Evolutionary conservation across 148 eudicot species (phyloP), one percentile per base, ranked within the genome.

Genomic region (Vaccinium corymbosum): DNA sequence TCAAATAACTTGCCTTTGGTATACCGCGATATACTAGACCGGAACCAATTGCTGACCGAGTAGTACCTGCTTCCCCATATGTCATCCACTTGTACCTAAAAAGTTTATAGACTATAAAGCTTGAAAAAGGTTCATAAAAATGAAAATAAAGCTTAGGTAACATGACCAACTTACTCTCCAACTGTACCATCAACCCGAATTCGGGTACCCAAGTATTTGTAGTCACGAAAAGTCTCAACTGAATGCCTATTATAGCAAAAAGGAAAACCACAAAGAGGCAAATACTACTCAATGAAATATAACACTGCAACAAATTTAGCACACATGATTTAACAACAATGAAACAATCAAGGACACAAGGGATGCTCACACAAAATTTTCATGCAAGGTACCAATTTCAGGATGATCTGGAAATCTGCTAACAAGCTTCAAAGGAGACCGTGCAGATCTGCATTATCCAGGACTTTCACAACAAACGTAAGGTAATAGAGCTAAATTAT

Each of bases 81-180:
- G 99, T 96, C 90, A 93, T 91, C 99, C 99, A 96, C 84, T 88
- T 90, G 89, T 96, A 96, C 84, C 99, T 96, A 82, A 15, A 49
- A n/a, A 20, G 68, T 78, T 46, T 9, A 62, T 17, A 81, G 81
- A 42, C 50, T 48, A 50, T 66, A n/a, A 73, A 12, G 35, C 32
- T 82, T 78, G n/a, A 55, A 80, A 13, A 29, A 76, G 15, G 8
- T 57, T 35, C 50, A 52, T 68, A 72, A n/a, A 35, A 19, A 56
- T 10, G 25, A 10, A 81, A 5, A 16, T n/a, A 76, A 29, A 56
- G 71, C 29, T 70, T 71, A 78, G n/a, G 53, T 68, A 25, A 66
- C 6, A 77, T 32, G 52, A 16, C 22, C 32, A 87, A 88, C 99
- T 87, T 90, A 96, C 99, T 94, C 98, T 88, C 99, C 99, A 82